Conservation (phyloP, 1,284 basidiomycete species). For the Earliella scabrosa region DNA sequence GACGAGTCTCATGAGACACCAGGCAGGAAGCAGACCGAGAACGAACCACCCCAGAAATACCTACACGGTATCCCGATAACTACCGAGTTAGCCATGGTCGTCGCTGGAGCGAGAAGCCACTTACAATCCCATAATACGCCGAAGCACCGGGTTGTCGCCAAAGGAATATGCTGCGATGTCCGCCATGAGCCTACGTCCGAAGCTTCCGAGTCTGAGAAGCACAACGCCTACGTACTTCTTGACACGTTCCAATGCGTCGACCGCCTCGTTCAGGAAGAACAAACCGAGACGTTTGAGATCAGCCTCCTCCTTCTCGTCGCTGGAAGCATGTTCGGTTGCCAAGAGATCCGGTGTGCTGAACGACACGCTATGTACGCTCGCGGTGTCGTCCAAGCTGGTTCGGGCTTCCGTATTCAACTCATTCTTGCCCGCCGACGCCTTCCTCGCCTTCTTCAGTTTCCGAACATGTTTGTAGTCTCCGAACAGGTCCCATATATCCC, state of each 20-base stretch:
- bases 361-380: conserved; percentile 11
- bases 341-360: conserved; percentile 37
- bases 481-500: conserved; percentile 59
- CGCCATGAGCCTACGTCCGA: no score
- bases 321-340: conserved; percentile 30
- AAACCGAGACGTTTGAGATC: conserved; percentile 50
- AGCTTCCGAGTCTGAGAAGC: no score
- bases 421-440: conserved; percentile 8
- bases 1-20: conserved; percentile 50
- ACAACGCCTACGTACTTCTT: conserved; percentile 56
- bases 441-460: conserved; percentile 31
- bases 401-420: background rate
- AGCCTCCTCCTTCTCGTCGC: conserved; percentile 39
- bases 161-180: conserved; percentile 65
- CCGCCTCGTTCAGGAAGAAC: conserved; percentile 47
- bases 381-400: conserved; percentile 6
- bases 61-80: conserved; percentile 25
- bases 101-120: conserved; percentile 14
- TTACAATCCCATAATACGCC: conserved; percentile 49
- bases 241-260: conserved; percentile 68
- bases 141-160: conserved; percentile 63
- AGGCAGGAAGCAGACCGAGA: conserved; percentile 50
- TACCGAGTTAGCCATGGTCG: background rate
- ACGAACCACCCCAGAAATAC: conserved; percentile 42
- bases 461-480: conserved; percentile 39